These are phyloP conservation scores for Paradendryphiella salina DNA, from an alignment of 2,329 filamentous ascomycete species.

Conservation along the genomic window DNA sequence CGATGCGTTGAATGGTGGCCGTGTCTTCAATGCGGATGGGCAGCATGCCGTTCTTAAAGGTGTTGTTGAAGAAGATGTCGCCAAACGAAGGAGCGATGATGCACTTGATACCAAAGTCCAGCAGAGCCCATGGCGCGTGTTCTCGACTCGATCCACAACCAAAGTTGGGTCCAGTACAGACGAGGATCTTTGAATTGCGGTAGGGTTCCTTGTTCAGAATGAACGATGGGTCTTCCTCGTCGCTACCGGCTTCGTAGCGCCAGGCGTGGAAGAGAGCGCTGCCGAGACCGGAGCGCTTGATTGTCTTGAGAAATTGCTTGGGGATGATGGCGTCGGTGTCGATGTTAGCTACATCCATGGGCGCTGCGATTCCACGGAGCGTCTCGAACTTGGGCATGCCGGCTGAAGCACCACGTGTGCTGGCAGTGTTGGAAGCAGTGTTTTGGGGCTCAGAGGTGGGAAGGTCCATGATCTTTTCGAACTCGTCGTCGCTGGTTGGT, in stretches of 20 bases:
- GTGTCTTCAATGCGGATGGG: constrained; percentile 75
- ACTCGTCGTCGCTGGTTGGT: constrained; percentile 62
- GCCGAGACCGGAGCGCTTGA: constrained; percentile 94
- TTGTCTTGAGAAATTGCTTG: constrained; percentile 99
- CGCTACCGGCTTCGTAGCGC: constrained; percentile 68
- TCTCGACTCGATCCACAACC: constrained; percentile 91
- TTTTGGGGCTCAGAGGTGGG: constrained; percentile 66
- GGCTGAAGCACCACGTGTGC: constrained; percentile 51
- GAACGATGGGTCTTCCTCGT: constrained; percentile 76
- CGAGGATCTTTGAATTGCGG: constrained; percentile 81
- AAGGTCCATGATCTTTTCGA: constrained; percentile 65
- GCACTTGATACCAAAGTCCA: constrained; percentile 94
- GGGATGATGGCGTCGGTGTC: constrained; percentile 99
- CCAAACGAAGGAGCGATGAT: constrained; percentile 86
- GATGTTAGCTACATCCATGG: constrained; percentile 84
- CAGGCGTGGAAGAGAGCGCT: constrained; percentile 83
- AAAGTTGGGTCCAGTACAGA: constrained; percentile 91
- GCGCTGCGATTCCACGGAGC: constrained; percentile 84
- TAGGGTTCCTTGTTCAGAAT: constrained; percentile 90
- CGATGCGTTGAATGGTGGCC: constrained; percentile 68
- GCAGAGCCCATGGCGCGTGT: constrained; percentile 94
- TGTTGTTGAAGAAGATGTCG: constrained; percentile 99
- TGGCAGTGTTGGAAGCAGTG: constrained; percentile 59
- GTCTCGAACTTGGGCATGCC: constrained; percentile 83
- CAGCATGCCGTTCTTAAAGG: constrained; percentile 99